These are phyloP conservation scores for Haematococcus lacustris DNA, from an alignment of 139 green algal genomes.

Conservation along the genomic window DNA sequence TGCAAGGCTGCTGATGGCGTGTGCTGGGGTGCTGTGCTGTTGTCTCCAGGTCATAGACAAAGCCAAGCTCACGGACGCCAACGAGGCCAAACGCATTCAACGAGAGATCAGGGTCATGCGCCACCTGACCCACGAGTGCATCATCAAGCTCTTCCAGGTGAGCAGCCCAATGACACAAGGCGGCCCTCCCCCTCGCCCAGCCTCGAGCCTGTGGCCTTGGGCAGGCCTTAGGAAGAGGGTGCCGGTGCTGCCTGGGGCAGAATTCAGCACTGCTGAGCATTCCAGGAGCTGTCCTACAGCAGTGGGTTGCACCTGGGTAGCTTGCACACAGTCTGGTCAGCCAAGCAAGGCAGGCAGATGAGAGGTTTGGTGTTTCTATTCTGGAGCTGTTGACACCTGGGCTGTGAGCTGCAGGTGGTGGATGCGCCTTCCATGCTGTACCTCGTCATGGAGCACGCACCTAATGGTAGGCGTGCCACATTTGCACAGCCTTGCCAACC, in stretches of 20 bases:
- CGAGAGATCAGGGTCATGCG: conserved; percentile 79
- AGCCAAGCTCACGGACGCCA: conserved; percentile 52
- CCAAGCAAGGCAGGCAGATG: too few relatives aligned
- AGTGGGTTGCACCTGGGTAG: too few relatives aligned
- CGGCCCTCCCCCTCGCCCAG: too few relatives aligned
- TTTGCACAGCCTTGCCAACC: too few relatives aligned
- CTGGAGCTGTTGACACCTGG: background rate
- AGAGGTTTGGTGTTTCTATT: too few relatives aligned
- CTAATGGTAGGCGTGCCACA: too few relatives aligned
- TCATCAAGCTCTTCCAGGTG: conserved; percentile 49
- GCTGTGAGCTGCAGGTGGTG: conserved; percentile 34
- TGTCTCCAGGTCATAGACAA: conserved; percentile 84
- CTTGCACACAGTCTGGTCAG: too few relatives aligned
- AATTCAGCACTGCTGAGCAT: background rate
- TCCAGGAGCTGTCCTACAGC: background rate
- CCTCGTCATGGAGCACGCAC: conserved; percentile 85
- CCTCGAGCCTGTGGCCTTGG: too few relatives aligned
- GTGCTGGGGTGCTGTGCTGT: too few relatives aligned
- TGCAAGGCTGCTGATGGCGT: too few relatives aligned
- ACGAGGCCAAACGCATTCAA: conserved; percentile 50
- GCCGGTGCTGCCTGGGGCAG: background rate
- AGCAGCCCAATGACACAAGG: background rate
- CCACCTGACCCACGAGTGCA: conserved; percentile 53
- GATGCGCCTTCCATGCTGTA: conserved; percentile 60
- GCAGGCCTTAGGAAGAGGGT: background rate